A percentile compares a stretch with the other conserved stretches of the same genome.
Evolutionary conservation across 2,329 filamentous ascomycete genomes (phyloP).

Genomic region (Claviceps purpurea): DNA sequence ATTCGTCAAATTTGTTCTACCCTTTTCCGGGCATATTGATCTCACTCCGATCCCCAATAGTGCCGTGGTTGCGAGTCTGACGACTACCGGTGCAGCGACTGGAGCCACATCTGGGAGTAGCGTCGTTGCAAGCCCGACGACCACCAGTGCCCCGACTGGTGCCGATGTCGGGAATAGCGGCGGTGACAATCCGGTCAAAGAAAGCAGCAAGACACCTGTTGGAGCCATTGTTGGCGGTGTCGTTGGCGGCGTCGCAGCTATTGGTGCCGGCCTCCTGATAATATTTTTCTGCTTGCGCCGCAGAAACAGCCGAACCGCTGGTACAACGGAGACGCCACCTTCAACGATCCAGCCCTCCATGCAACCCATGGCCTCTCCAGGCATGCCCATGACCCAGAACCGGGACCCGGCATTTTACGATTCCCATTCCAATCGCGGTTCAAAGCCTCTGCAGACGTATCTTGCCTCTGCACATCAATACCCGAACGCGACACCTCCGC

Average conservation of each 20-base stretch:
- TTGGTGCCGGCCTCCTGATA: constrained; percentile 19
- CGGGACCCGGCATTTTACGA: constrained; percentile 13
- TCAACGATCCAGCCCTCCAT: constrained; percentile 1
- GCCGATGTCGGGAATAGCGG: constrained; percentile 2
- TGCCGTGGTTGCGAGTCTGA: not conserved
- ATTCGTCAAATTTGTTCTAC: not conserved
- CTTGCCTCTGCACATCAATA: constrained; percentile 11
- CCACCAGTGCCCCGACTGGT: not conserved
- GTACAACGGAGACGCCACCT: constrained; percentile 3
- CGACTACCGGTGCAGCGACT: not conserved
- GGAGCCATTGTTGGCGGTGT: constrained; percentile 26
- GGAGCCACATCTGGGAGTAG: constrained; percentile 1
- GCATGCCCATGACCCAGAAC: constrained; percentile 2
- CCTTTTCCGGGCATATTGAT: not conserved
- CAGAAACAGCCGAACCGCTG: constrained; percentile 12
- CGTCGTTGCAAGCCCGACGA: not conserved
- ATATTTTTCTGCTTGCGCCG: constrained; percentile 19
- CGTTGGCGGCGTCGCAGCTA: constrained; percentile 22
- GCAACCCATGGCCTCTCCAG: constrained; percentile 1
- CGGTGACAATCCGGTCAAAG: not conserved
- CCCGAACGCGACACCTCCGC: constrained; percentile 3
- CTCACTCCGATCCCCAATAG: not conserved
- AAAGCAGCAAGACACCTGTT: constrained; percentile 12
- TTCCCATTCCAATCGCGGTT: constrained; percentile 10
- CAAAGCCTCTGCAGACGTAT: constrained; percentile 8